A percentile compares a stretch with the other conserved stretches of the same genome.
phyloP scores from a whole-genome alignment of 495 filamentous ascomycete species.

The Talaromyces thailandensis region DNA sequence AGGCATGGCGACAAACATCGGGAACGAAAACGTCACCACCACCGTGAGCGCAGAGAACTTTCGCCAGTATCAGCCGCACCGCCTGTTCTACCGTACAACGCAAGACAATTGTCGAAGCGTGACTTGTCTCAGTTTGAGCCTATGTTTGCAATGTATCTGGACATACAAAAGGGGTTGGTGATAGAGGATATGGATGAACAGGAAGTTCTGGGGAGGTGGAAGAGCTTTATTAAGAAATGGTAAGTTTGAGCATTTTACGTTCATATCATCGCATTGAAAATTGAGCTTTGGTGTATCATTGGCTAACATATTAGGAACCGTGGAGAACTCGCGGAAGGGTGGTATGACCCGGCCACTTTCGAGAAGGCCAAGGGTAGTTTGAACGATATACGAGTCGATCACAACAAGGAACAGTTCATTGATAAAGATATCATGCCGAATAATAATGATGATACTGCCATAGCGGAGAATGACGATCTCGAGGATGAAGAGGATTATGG shows the following conservation, averaged over 20 bases:
- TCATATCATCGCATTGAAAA: background rate
- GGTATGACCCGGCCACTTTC: constrained; percentile 73
- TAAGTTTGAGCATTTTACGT: constrained; percentile 25
- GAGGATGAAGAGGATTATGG: constrained; percentile 62
- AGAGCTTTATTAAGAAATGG: constrained; percentile 88
- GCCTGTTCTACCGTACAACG: constrained; percentile 53
- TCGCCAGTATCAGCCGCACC: constrained; percentile 9
- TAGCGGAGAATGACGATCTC: constrained; percentile 26
- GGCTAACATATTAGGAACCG: constrained; percentile 57
- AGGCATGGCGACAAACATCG: constrained; percentile 13
- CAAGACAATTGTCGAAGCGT: constrained; percentile 52
- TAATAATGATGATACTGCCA: constrained; percentile 9
- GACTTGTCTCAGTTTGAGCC: constrained; percentile 56
- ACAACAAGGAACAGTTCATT: constrained; percentile 15
- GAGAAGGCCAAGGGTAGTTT: constrained; percentile 31
- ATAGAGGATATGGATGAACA: constrained; percentile 56
- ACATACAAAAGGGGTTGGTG: constrained; percentile 72
- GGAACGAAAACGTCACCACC: constrained; percentile 20
- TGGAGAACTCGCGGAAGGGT: constrained; percentile 84
- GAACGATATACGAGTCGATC: background rate
- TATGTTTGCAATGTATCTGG: constrained; percentile 79
- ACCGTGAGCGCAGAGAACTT: constrained; percentile 7
- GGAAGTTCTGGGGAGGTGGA: constrained; percentile 80
- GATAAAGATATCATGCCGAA: constrained; percentile 10
- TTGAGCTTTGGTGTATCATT: background rate